These are phyloP conservation scores for Clarireedia monteithiana DNA, from an alignment of 2,329 filamentous ascomycete genomes.

Conservation along the genomic window DNA sequence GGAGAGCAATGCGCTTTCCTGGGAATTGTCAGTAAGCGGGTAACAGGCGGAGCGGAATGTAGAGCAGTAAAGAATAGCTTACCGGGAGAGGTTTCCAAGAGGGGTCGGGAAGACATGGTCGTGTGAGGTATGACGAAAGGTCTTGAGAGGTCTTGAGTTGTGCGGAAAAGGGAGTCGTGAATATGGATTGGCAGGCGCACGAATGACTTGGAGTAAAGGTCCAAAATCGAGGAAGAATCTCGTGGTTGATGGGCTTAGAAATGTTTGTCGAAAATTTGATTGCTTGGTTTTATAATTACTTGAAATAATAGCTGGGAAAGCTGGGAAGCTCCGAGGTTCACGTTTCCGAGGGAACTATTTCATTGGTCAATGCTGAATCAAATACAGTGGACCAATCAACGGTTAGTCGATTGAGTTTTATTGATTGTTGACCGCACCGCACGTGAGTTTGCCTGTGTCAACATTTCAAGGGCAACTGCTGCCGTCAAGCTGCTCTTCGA, in stretches of 20 bases:
- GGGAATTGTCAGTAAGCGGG: background rate
- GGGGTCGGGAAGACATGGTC: conserved; percentile 87
- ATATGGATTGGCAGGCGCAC: no score
- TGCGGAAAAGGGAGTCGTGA: background rate
- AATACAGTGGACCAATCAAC: conserved; percentile 1
- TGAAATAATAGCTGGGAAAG: background rate
- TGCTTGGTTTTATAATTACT: background rate
- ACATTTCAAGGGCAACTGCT: background rate
- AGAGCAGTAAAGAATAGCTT: conserved; percentile 27
- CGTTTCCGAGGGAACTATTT: background rate
- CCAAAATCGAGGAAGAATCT: no score
- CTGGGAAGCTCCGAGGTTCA: background rate
- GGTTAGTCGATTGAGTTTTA: background rate
- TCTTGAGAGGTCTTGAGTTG: background rate
- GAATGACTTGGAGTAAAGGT: no score
- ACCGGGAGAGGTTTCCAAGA: conserved; percentile 92
- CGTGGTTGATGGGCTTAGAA: no score
- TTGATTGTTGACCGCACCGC: background rate
- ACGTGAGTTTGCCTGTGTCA: background rate
- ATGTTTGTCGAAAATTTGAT: no score
- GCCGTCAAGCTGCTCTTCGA: conserved; percentile 1
- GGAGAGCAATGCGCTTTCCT: conserved; percentile 98
- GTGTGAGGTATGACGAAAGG: conserved; percentile 2
- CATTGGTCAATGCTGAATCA: background rate
- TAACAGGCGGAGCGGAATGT: background rate